Base-by-base conservation (phyloP, 768 basidiomycete genomes). In the Neoboletus brunneissimus region DNA sequence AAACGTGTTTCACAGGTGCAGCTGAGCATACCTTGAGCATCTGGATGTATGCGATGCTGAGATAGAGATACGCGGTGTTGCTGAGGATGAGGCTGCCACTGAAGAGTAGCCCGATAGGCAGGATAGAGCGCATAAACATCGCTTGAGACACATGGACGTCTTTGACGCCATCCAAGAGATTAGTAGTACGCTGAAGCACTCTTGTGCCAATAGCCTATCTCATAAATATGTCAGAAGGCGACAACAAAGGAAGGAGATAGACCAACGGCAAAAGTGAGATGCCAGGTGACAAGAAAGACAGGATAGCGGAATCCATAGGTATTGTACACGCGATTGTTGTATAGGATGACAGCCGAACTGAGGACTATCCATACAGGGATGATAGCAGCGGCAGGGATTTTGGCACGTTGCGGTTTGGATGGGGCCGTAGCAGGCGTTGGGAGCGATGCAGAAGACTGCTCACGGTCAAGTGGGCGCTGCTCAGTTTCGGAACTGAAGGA, bases 331-430 rank as follows among this genome's bases (percentile, higher is more conserved):
- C 86, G 86, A 72, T 94, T 96, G 82, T 97, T 97, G 84, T 98
- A 97, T 56, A 97, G 85, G 75, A 98, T 98, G 69, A 98, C 95
- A 9, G 84, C 70, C 25, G 93, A 92, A 61, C 87, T 89, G 63
- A 96, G 87, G 20, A 84, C 75, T 66, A 97, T 98, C 96, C 96
- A 98, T 54, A 96, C 76, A 27, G 92, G 94, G 54, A 97, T 91
- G 66, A 94, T 90, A 54, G 80, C 75, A 0, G 84, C 67, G 1
- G 89, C 80, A 13, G 89, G 81, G 29, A 89, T 72, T 66, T 80
- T 83, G n/a, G 76, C 61, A 53, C 81, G 83, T 10, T 73, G 68
- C 3, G 72, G 65, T 22, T 78, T 72, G 10, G 73, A 57, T 4
- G 78, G 61, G 22, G 81, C 70, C 0, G 81, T 77, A 44, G 76